Conservation (phyloP, 2,329 filamentous ascomycete genomes). For the Stagonosporopsis tanaceti region DNA sequence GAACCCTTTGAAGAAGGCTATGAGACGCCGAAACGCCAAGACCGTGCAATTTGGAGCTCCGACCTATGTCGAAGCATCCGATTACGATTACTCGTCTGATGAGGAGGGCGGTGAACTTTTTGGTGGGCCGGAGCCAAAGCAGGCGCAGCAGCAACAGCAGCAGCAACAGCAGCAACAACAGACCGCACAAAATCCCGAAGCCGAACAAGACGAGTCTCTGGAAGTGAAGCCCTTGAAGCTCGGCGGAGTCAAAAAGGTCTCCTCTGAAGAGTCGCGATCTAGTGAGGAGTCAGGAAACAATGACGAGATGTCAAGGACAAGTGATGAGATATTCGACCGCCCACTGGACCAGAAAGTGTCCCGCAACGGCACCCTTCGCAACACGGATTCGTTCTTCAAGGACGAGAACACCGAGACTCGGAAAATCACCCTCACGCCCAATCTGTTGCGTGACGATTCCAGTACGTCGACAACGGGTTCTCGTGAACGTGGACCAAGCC, state of each 20-base stretch:
- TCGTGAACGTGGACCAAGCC: slow-evolving; percentile 66
- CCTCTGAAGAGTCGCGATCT: slow-evolving; percentile 36
- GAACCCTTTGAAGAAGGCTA: slow-evolving; percentile 82
- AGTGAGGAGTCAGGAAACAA: slow-evolving; percentile 51
- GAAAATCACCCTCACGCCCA: slow-evolving; percentile 96
- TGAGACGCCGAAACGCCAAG: slow-evolving; percentile 82
- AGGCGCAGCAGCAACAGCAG: slow-evolving; percentile 34
- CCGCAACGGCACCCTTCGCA: slow-evolving; percentile 84
- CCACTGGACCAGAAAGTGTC: slow-evolving; percentile 60
- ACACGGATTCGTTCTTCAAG: slow-evolving; percentile 97
- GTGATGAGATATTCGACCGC: slow-evolving; percentile 71
- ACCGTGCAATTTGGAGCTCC: slow-evolving; percentile 85
- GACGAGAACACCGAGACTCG: slow-evolving; percentile 94
- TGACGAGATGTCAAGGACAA: slow-evolving; percentile 60
- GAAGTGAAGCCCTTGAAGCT: slow-evolving; percentile 51
- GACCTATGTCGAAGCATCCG: slow-evolving; percentile 87
- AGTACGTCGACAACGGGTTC: slow-evolving; percentile 49
- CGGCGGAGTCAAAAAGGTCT: slow-evolving; percentile 43
- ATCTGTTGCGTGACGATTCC: slow-evolving; percentile 83
- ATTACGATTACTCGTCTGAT: slow-evolving; percentile 83
- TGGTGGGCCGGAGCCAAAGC: slow-evolving; percentile 46
- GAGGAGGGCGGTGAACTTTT: slow-evolving; percentile 66
- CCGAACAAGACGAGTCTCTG: slow-evolving; percentile 50
- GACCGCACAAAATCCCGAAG: slow-evolving; percentile 46
- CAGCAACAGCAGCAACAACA: slow-evolving; percentile 35